Conservation (phyloP, 208 protist species). For the Borovskyia barvae region DNA sequence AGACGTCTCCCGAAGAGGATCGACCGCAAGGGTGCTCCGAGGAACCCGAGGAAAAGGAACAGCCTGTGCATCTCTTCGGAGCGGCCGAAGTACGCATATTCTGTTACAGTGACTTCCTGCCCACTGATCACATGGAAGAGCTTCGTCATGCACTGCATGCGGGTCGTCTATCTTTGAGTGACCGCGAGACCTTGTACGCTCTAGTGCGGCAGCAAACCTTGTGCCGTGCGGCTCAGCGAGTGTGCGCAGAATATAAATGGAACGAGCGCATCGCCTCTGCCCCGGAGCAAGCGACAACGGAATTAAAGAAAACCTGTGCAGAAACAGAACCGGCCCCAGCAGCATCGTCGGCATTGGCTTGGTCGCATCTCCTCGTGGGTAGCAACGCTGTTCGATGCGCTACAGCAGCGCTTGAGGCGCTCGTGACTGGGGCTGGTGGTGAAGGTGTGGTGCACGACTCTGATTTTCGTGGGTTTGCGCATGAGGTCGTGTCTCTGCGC, state of each 20-base stretch:
- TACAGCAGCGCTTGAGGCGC: constrained; percentile 40
- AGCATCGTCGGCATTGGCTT: not conserved
- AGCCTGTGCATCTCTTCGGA: constrained; percentile 26
- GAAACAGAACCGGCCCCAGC: not conserved
- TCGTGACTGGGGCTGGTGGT: constrained; percentile 51
- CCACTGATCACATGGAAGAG: constrained; percentile 15
- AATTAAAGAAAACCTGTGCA: too few species aligned
- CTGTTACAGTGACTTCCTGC: constrained; percentile 59
- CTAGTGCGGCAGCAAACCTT: constrained; percentile 46
- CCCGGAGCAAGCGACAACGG: not conserved
- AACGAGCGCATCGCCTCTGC: not conserved
- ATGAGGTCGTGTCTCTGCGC: constrained; percentile 53
- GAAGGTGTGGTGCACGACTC: constrained; percentile 37
- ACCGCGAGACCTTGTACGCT: constrained; percentile 56
- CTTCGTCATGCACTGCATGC: constrained; percentile 46
- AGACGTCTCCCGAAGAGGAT: too few species aligned
- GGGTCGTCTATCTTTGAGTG: constrained; percentile 38
- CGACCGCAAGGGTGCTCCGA: too few species aligned
- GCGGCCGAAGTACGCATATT: constrained; percentile 43
- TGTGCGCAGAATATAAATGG: constrained; percentile 19
- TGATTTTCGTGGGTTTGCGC: constrained; percentile 39
- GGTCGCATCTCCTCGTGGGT: constrained; percentile 52
- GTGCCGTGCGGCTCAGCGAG: constrained; percentile 20
- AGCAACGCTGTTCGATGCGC: constrained; percentile 57
- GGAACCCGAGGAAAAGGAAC: not conserved